Evolutionary conservation across 2,329 filamentous ascomycete genomes (phyloP).

Genomic region (Celoporthe dispersa): DNA sequence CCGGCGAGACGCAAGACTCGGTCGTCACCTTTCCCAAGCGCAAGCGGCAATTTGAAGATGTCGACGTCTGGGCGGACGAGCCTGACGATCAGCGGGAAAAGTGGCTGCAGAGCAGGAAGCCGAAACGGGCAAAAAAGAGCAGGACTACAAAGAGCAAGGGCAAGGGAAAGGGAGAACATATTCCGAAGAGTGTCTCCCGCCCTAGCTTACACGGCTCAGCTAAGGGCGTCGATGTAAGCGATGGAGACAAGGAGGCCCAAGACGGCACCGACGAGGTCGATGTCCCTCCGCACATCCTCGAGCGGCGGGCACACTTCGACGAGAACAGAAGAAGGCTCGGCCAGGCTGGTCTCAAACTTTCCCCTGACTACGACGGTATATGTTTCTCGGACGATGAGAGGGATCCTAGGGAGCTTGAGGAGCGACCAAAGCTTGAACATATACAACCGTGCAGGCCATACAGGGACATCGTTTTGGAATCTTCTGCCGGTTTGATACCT

Average conservation of each 20-base stretch:
- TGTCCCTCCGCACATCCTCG: conserved; percentile 74
- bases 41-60: conserved; percentile 22
- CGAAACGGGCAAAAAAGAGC: conserved; percentile 51
- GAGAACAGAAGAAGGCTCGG: conserved; percentile 60
- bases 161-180: conserved; percentile 32
- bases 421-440: conserved; percentile 67
- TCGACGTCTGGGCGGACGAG: conserved; percentile 48
- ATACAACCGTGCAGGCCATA: conserved; percentile 72
- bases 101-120: conserved; percentile 57
- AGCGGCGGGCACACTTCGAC: conserved; percentile 73
- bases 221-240: conserved; percentile 10
- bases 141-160: conserved; percentile 43
- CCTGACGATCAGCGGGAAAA: conserved; percentile 64
- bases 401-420: conserved; percentile 54
- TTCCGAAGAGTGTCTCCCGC: background rate
- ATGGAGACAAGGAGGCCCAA: conserved; percentile 28
- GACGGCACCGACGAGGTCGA: conserved; percentile 43
- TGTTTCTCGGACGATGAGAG: conserved; percentile 72
- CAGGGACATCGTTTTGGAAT: conserved; percentile 73
- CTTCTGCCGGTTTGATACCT: conserved; percentile 81
- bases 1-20: conserved; percentile 9
- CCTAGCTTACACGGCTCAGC: conserved; percentile 16
- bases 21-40: conserved; percentile 11
- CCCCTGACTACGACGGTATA: conserved; percentile 77
- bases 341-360: conserved; percentile 72